phyloP scores from a whole-genome alignment of 2,329 filamentous ascomycete genomes.

The Colletotrichum liriopes region DNA sequence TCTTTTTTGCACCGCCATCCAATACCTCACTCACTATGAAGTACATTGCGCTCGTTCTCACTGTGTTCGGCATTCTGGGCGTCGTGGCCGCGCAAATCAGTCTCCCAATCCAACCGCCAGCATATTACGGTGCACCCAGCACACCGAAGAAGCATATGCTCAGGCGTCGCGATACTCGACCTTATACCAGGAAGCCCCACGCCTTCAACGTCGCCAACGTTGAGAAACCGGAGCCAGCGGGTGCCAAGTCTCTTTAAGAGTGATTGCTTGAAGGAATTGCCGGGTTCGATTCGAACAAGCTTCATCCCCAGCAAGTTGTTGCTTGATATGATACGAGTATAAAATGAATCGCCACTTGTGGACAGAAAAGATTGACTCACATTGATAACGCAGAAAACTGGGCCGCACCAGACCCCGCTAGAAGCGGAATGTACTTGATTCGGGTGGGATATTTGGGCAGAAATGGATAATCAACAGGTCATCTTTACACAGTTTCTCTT shows the following conservation, averaged over 20 bases:
- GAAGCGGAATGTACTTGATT: too few relatives aligned
- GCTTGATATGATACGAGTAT: not conserved
- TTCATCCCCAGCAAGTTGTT: not conserved
- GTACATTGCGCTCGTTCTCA: not conserved
- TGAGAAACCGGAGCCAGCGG: not conserved
- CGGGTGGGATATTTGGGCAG: too few relatives aligned
- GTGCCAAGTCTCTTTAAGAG: not conserved
- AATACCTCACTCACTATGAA: not conserved
- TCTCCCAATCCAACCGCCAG: not conserved
- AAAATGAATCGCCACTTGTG: not conserved
- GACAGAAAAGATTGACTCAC: not conserved
- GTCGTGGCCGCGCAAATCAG: not conserved
- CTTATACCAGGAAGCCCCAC: not conserved
- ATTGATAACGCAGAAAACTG: not conserved
- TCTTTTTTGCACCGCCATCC: too few relatives aligned
- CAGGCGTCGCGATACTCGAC: not conserved
- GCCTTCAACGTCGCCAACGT: not conserved
- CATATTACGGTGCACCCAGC: constrained; percentile 3
- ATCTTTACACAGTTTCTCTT: not conserved
- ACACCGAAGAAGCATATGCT: not conserved
- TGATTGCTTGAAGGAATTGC: not conserved
- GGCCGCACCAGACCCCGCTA: not conserved
- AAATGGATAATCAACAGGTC: too few relatives aligned
- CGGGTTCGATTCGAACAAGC: not conserved
- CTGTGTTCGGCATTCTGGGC: not conserved